phyloP scores from a whole-genome alignment of 352 stramenopile species.

The Chrysophaeum taylorii region DNA sequence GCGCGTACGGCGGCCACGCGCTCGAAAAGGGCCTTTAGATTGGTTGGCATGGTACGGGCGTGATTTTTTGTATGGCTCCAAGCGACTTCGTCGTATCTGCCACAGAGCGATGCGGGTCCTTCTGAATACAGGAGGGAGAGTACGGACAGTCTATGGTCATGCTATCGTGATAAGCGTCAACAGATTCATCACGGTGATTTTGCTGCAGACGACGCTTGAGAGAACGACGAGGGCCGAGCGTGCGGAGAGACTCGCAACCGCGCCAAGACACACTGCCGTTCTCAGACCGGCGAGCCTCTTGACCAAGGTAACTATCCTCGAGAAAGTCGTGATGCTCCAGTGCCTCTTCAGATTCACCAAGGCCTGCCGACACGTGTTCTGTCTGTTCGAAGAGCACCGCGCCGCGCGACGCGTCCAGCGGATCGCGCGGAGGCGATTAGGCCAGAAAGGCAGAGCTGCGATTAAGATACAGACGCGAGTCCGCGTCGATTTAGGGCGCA shows the following conservation, averaged over 20 bases:
- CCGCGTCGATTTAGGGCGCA: conserved; percentile 5
- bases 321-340: conserved; percentile 14
- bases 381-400: not conserved
- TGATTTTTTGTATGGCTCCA: conserved; percentile 25
- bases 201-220: no score
- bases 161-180: conserved; percentile 16
- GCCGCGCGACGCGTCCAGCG: conserved; percentile 13
- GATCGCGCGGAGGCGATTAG: conserved; percentile 10
- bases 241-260: conserved; percentile 18
- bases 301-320: conserved; percentile 13
- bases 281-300: no score
- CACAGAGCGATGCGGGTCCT: not conserved
- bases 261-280: no score
- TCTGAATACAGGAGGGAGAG: conserved; percentile 1
- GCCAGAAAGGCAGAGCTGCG: not conserved
- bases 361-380: not conserved
- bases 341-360: conserved; percentile 14
- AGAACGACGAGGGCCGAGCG: no score
- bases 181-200: no score
- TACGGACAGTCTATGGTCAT: conserved; percentile 15
- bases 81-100: conserved; percentile 30
- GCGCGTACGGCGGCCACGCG: not conserved
- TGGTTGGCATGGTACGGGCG: conserved; percentile 18
- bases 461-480: conserved; percentile 3
- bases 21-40: not conserved